phyloP scores from a whole-genome alignment of 106 monocot species.

The Apostasia shenzhenica region DNA sequence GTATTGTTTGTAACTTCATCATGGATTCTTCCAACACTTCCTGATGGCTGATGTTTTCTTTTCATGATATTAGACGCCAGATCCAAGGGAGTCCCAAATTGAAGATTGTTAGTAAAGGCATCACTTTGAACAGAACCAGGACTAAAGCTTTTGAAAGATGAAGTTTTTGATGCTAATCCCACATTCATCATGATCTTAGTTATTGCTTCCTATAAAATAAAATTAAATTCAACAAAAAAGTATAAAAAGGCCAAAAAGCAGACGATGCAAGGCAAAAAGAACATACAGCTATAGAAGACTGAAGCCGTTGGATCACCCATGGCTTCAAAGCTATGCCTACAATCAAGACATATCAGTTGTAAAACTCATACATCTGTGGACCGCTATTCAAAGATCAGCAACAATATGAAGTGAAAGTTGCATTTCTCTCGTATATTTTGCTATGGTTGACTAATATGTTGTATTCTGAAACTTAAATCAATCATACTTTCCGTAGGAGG shows the following conservation, averaged over 20 bases:
- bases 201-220: slow-evolving; percentile 37
- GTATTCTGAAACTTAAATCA: neutral
- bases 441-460: neutral
- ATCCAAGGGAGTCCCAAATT: slow-evolving; percentile 8
- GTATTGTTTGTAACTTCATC: neutral
- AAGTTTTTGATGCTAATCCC: slow-evolving; percentile 22
- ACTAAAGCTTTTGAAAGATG: slow-evolving; percentile 21
- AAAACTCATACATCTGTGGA: neutral
- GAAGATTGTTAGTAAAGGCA: slow-evolving; percentile 10
- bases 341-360: neutral
- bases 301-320: slow-evolving; percentile 34
- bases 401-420: neutral
- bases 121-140: slow-evolving; percentile 23
- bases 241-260: neutral
- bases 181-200: slow-evolving; percentile 39
- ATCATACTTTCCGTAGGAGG: neutral
- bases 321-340: slow-evolving; percentile 68
- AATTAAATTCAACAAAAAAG: slow-evolving; percentile 6
- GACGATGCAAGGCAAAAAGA: neutral
- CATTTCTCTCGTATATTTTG: neutral
- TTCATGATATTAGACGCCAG: slow-evolving; percentile 13
- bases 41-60: slow-evolving; percentile 12
- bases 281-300: slow-evolving; percentile 42
- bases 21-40: slow-evolving; percentile 4
- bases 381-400: neutral